Evolutionary conservation across 139 green algal species (phyloP).

Genomic region (Gonium pectorale): DNA sequence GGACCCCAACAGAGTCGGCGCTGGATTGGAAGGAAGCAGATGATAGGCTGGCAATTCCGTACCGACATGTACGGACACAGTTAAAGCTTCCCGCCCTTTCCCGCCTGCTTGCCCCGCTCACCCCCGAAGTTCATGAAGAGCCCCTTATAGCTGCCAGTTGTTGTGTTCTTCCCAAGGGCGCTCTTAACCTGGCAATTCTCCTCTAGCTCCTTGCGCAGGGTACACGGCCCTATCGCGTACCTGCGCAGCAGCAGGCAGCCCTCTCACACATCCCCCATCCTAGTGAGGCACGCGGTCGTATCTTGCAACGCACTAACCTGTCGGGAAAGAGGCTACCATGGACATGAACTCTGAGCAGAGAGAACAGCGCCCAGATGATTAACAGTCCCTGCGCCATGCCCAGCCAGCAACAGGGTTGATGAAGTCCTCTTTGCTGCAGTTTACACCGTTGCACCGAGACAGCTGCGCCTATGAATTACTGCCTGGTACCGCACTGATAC

Average conservation of each 20-base stretch:
- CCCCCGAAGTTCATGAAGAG: constrained; percentile 40
- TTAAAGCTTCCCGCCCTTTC: no score
- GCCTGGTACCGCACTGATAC: no score
- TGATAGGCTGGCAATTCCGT: no score
- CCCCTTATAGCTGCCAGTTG: constrained; percentile 5
- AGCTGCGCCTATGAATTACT: no score
- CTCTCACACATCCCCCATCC: neutral
- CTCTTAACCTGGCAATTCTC: constrained; percentile 44
- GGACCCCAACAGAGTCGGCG: no score
- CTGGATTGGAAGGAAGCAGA: no score
- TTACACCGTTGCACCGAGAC: no score
- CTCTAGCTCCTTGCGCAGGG: constrained; percentile 25
- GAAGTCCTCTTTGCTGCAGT: no score
- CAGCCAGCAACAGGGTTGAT: no score
- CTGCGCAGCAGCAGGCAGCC: neutral
- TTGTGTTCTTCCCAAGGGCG: neutral
- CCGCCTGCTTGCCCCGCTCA: neutral
- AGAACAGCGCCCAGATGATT: neutral
- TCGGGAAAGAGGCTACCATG: constrained; percentile 22
- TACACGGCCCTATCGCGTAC: neutral
- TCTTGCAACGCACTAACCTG: neutral
- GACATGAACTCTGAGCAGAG: neutral
- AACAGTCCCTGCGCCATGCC: neutral
- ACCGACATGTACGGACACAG: no score
- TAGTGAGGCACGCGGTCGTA: no score